Percentiles rank a stretch among this genome's conserved stretches.
These are phyloP conservation scores for Senna tora DNA, from an alignment of 306 rosid genomes.

Conservation along the genomic window DNA sequence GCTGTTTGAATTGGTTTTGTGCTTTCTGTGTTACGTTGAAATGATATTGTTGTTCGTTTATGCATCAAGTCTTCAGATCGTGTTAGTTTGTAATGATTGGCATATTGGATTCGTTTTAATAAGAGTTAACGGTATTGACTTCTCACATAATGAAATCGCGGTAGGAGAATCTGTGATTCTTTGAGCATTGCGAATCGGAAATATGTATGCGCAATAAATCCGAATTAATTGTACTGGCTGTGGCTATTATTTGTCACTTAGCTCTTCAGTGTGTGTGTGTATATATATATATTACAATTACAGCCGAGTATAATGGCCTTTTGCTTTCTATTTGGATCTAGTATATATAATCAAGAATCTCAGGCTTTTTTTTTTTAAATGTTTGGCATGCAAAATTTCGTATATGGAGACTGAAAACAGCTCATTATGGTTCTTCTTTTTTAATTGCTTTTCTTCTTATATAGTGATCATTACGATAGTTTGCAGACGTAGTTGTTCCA, in stretches of 20 bases:
- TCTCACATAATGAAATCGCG: not conserved
- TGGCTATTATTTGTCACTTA: not conserved
- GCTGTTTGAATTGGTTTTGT: conserved; percentile 19
- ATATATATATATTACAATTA: not conserved
- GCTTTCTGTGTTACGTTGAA: not conserved
- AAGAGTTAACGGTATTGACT: not conserved
- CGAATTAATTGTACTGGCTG: conserved; percentile 12
- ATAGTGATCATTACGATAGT: not conserved
- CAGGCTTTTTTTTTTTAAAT: not conserved
- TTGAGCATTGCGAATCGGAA: conserved; percentile 2
- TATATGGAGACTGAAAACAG: not conserved
- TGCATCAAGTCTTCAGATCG: too few relatives aligned
- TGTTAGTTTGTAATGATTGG: too few relatives aligned
- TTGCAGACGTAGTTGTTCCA: not conserved
- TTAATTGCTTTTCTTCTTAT: conserved; percentile 1
- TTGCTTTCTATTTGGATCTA: conserved; percentile 25
- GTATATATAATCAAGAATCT: conserved; percentile 8
- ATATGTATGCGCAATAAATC: not conserved
- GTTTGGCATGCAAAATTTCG: not conserved
- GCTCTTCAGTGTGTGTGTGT: not conserved
- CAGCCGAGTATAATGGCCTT: not conserved
- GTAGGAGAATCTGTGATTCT: conserved; percentile 10
- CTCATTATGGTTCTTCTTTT: not conserved
- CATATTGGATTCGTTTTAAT: not conserved
- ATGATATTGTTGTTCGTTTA: not conserved